Conservation (phyloP, 2,329 filamentous ascomycete species). For the Alternaria infectoria region DNA sequence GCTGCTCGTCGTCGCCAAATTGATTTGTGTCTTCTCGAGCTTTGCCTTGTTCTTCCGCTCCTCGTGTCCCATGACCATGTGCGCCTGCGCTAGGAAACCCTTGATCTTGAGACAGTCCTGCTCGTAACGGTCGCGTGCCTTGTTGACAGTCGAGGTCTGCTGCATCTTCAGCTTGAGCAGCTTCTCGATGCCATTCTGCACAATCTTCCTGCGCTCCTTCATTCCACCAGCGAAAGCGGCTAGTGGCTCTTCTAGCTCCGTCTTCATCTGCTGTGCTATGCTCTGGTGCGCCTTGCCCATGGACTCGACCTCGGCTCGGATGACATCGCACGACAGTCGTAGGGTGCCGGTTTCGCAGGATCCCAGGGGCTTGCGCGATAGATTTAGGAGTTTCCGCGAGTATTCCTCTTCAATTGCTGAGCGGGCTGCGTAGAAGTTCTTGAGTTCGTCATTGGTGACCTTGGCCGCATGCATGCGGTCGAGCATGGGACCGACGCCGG, state of each 20-base stretch:
- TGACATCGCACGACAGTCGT: constrained; percentile 81
- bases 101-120: constrained; percentile 99
- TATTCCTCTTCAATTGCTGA: constrained; percentile 98
- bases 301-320: constrained; percentile 86
- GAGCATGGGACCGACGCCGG: constrained; percentile 87
- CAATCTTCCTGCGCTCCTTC: constrained; percentile 96
- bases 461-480: constrained; percentile 96
- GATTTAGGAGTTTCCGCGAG: constrained; percentile 81
- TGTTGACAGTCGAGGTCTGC: constrained; percentile 90
- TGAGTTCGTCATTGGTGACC: constrained; percentile 85
- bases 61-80: constrained; percentile 99
- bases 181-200: constrained; percentile 93
- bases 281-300: constrained; percentile 93
- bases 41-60: constrained; percentile 99
- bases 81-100: constrained; percentile 95
- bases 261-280: constrained; percentile 94
- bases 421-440: constrained; percentile 87
- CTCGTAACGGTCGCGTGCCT: constrained; percentile 94
- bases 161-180: constrained; percentile 90
- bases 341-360: constrained; percentile 86
- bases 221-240: constrained; percentile 90
- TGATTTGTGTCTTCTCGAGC: constrained; percentile 97
- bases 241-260: constrained; percentile 91
- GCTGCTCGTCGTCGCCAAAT: constrained; percentile 84
- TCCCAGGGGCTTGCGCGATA: constrained; percentile 87